A percentile compares a stretch with the other conserved stretches of the same genome.
These are phyloP conservation scores for Taphrina sp. DNA, from an alignment of 1,139 yeast genomes.

Conservation along the genomic window DNA sequence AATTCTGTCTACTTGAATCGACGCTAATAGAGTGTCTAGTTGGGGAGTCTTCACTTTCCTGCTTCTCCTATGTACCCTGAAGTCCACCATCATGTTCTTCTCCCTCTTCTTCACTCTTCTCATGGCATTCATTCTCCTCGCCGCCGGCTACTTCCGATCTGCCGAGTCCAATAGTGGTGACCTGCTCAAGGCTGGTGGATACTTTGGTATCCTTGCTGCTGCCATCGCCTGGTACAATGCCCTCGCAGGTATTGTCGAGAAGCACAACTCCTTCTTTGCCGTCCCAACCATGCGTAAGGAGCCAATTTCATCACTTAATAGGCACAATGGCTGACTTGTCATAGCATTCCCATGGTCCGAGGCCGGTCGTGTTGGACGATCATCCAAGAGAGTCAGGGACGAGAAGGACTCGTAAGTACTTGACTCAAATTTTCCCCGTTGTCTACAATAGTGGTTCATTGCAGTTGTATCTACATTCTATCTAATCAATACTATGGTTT, in stretches of 20 bases:
- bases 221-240: constrained; percentile 87
- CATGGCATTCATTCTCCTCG: constrained; percentile 65
- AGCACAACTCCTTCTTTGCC: constrained; percentile 49
- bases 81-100: constrained; percentile 78
- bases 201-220: constrained; percentile 74
- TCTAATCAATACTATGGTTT: too few relatives aligned
- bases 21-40: too few relatives aligned
- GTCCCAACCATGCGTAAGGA: constrained; percentile 30
- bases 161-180: constrained; percentile 42
- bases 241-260: constrained; percentile 80
- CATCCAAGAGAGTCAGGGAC: constrained; percentile 11
- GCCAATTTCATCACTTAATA: too few relatives aligned
- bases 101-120: constrained; percentile 62
- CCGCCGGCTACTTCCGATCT: constrained; percentile 56
- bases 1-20: too few relatives aligned
- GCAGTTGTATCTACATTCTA: too few relatives aligned
- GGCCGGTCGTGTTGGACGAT: constrained; percentile 28
- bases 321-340: background rate
- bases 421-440: too few relatives aligned
- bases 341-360: constrained; percentile 36
- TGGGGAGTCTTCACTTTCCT: constrained; percentile 80
- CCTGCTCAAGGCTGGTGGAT: constrained; percentile 69
- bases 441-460: too few relatives aligned
- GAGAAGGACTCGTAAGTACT: constrained; percentile 26
- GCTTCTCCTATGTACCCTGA: constrained; percentile 63